Evolutionary conservation across 1,139 yeast species (phyloP), one percentile per base, ranked within the genome.

Genomic region (Geotrichum carabidarum): DNA sequence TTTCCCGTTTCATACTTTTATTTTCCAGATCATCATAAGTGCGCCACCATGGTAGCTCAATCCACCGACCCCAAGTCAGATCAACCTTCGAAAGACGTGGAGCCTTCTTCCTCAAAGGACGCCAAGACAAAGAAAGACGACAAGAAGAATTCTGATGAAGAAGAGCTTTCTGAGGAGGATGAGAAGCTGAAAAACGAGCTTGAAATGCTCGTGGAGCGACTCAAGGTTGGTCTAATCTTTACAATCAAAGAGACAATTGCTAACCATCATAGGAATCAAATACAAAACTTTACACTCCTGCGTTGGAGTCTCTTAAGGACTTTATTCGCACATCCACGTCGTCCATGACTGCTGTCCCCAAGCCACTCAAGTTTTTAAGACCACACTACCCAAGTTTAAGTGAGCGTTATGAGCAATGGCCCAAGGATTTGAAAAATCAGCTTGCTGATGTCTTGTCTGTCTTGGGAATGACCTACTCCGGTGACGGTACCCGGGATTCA

Each of bases 311-410:
- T 53, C 78, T 94, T 69, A 90, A 89, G 68, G 80, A 79, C 53
- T 82, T 81, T 65, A 91, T 93, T 64, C 83, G 89, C 63, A 95
- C 95, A 52, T 87, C 98, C 14, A 93, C 99, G 3, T 88, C 97
- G 36, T 90, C 98, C 8, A 93, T 93, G 97, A 94, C 99, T 1
- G 99, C 99, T 1, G 99, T 94, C 48, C 99, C 99, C 47, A 94
- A 93, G 70, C 99, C 99, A 12, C 80, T 93, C 73, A 94, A 94
- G 74, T 94, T 94, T 69, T 78, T 94, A 63, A 83, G 96, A 65
- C 96, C 98, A 14, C 89, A 83, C 64, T 93, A 84, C 68, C 84
- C 85, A 17, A 68, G 77, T 34, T 76, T 93, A 65, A 80, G 82
- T 46, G 79, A 75, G 53, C 72, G 86, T 43, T 87, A 86, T 68